These are phyloP conservation scores for Penicillium sp. DNA, from an alignment of 2,329 filamentous ascomycete species.

Conservation along the genomic window DNA sequence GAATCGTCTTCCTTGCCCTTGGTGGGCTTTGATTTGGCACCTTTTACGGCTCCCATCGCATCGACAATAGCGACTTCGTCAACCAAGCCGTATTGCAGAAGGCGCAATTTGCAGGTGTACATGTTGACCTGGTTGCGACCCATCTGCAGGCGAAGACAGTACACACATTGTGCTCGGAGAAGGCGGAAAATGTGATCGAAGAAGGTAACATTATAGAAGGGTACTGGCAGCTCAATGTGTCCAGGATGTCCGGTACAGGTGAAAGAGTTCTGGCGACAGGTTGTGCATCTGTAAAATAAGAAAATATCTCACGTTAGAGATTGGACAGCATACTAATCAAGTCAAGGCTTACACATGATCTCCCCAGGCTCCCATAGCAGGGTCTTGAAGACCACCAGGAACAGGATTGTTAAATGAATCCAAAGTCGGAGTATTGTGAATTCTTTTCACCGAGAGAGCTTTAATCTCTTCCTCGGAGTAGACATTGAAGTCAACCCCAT, in stretches of 20 bases:
- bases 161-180: slow-evolving; percentile 82
- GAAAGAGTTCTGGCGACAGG: slow-evolving; percentile 79
- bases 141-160: slow-evolving; percentile 84
- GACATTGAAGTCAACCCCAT: slow-evolving; percentile 86
- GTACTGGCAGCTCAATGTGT: slow-evolving; percentile 90
- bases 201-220: slow-evolving; percentile 95
- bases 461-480: slow-evolving; percentile 80
- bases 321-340: slow-evolving; percentile 6
- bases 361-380: slow-evolving; percentile 84
- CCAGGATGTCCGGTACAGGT: slow-evolving; percentile 90
- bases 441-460: slow-evolving; percentile 86
- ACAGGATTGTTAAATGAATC: slow-evolving; percentile 87
- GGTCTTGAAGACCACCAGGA: slow-evolving; percentile 87
- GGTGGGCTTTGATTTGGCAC: slow-evolving; percentile 45
- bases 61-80: slow-evolving; percentile 64
- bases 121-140: slow-evolving; percentile 73
- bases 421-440: slow-evolving; percentile 92
- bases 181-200: slow-evolving; percentile 88
- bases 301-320: slow-evolving; percentile 16
- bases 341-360: slow-evolving; percentile 68
- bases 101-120: slow-evolving; percentile 78
- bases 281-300: slow-evolving; percentile 68
- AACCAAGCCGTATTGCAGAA: slow-evolving; percentile 81
- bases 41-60: slow-evolving; percentile 46
- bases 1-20: slow-evolving; percentile 59